These are phyloP conservation scores for Beta corolliflora DNA, from an alignment of 179 eudicot species.

Conservation along the genomic window DNA sequence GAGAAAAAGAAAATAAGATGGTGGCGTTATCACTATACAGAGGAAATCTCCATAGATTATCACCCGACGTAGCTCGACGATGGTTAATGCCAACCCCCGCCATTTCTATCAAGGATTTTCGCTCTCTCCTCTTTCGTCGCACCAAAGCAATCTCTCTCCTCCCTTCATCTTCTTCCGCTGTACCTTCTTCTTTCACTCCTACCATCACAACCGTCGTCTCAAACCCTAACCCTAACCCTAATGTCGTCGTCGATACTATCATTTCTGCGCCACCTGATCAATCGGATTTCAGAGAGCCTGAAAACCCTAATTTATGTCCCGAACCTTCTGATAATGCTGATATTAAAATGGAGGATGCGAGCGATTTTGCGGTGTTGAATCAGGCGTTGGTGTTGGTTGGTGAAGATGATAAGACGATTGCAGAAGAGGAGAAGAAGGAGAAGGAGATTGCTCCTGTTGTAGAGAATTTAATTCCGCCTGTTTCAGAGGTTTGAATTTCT, in stretches of 20 bases:
- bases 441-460: not conserved
- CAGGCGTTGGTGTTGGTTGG: constrained; percentile 2
- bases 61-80: constrained; percentile 57
- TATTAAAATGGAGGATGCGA: constrained; percentile 12
- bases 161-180: constrained; percentile 32
- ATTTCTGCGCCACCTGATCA: not conserved
- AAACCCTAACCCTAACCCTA: constrained; percentile 29
- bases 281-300: not conserved
- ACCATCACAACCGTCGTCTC: constrained; percentile 20
- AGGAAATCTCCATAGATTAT: constrained; percentile 78
- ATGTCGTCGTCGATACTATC: not conserved
- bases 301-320: constrained; percentile 21
- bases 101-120: constrained; percentile 63
- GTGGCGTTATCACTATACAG: constrained; percentile 86
- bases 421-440: constrained; percentile 1
- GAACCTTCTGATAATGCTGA: constrained; percentile 4
- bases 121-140: constrained; percentile 65
- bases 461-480: not conserved
- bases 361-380: constrained; percentile 1
- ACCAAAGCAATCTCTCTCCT: constrained; percentile 61
- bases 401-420: not conserved
- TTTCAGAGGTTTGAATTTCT: constrained; percentile 20
- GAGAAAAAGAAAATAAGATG: constrained; percentile 45
- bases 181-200: not conserved
- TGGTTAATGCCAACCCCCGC: constrained; percentile 63